Evolutionary conservation across 257 asterid species (phyloP), one percentile per base, ranked within the genome.

Genomic region (Ballota nigra): DNA sequence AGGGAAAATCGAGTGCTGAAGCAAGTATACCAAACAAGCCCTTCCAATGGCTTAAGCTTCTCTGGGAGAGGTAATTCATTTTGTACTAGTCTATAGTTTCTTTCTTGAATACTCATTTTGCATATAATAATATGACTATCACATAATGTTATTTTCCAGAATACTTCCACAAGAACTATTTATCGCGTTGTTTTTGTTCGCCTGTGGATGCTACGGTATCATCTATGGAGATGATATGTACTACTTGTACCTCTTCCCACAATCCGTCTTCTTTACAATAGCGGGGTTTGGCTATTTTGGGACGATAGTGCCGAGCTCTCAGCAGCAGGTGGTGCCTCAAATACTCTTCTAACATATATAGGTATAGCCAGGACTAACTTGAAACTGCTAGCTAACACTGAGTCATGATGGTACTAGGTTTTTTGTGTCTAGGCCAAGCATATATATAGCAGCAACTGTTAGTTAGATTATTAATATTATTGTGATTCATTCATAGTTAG

Each of bases 241-340:
- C 33, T 84, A 61, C 73, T 22, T 85, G 15, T 83, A 84, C 76
- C 82, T 84, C 47, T 81, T 84, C 56, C 85, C 82, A 20, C 92
- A 87, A 75, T 67, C 88, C 51, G 51, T 79, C 47, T 76, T 84
- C 66, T 86, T 86, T 43, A 57, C 83, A 15, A 40, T 85, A 8
- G 83, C 86, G 8, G 90, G 90, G 66, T 81, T 87, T 12, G 83
- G 88, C 8, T 83, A 62, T 22, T 72, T 82, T 45, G 92, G 90
- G 23, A 84, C 87, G 12, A 69, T 77, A 9, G 67, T 85, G 33
- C 80, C 71, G 18, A 29, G 8, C 53, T 56, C 78, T 45, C 64
- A 74, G 52, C 69, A 59, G 51, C 34, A 55, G 73, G 51, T 18
- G 22, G 67, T n/a, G 5, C 63, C 73, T 10, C 19, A 31, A 7